These are phyloP conservation scores for Cutaneotrichosporon dermatis DNA, from an alignment of 1,284 basidiomycete species.

Conservation along the genomic window DNA sequence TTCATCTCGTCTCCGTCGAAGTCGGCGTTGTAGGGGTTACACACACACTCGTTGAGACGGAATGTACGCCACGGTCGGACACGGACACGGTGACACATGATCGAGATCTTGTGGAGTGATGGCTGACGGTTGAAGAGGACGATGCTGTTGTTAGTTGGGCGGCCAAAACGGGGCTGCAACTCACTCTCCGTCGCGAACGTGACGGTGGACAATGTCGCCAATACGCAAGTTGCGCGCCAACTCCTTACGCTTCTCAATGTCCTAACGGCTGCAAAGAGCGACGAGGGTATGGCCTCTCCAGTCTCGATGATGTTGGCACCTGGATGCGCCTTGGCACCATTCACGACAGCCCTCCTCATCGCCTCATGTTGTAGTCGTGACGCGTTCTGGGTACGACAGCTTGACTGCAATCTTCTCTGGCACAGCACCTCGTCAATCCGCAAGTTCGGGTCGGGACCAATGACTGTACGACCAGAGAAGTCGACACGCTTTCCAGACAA, in stretches of 20 bases:
- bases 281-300: constrained; percentile 23
- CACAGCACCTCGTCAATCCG: constrained; percentile 95
- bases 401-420: constrained; percentile 95
- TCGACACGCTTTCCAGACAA: constrained; percentile 98
- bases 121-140: constrained; percentile 99
- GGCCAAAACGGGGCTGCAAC: too few relatives aligned
- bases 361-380: constrained; percentile 89
- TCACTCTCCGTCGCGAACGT: constrained; percentile 88
- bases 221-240: constrained; percentile 42
- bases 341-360: constrained; percentile 73
- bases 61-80: constrained; percentile 97
- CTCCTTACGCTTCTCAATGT: constrained; percentile 33
- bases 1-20: constrained; percentile 99
- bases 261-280: constrained; percentile 29
- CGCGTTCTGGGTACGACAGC: constrained; percentile 93
- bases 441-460: constrained; percentile 96
- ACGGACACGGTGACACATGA: constrained; percentile 93
- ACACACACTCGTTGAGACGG: constrained; percentile 97
- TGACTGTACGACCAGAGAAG: constrained; percentile 97
- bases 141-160: constrained; percentile 58
- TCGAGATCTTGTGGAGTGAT: constrained; percentile 95
- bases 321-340: constrained; percentile 88
- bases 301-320: constrained; percentile 91
- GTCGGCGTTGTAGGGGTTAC: constrained; percentile 98
- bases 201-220: constrained; percentile 53